A percentile compares a stretch with the other conserved stretches of the same genome.
Conservation (phyloP, 306 rosid species). For the Herpetospermum pedunculosum region DNA sequence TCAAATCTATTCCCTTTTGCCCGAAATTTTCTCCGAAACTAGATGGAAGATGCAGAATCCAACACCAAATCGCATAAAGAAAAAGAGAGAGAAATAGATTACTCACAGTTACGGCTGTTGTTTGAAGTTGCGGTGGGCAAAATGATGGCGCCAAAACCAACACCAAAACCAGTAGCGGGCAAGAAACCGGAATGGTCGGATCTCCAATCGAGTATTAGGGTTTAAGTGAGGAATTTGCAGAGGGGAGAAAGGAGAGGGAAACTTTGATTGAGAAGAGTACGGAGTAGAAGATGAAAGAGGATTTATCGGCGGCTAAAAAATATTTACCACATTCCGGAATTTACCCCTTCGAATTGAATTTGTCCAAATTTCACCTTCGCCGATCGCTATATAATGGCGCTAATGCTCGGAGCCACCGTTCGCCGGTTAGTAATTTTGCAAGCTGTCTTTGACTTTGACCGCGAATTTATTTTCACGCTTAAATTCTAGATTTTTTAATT, state of each 20-base stretch:
- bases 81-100: neutral
- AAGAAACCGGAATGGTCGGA: neutral
- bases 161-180: neutral
- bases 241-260: neutral
- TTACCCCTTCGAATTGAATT: neutral
- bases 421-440: neutral
- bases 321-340: slow-evolving; percentile 7
- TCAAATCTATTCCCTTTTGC: neutral
- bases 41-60: neutral
- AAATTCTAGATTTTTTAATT: too few species aligned
- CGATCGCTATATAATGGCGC: neutral
- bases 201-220: neutral
- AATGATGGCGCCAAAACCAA: neutral
- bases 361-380: neutral
- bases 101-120: neutral
- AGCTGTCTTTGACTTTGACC: neutral
- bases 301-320: slow-evolving; percentile 8
- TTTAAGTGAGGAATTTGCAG: neutral
- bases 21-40: neutral
- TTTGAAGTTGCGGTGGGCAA: neutral
- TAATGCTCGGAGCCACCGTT: neutral
- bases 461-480: neutral
- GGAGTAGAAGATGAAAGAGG: neutral
- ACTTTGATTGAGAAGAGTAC: neutral
- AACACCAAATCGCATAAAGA: neutral